A percentile compares a stretch with the other conserved stretches of the same genome.
phyloP scores from a whole-genome alignment of 768 basidiomycete species.

The Russula compacta region DNA sequence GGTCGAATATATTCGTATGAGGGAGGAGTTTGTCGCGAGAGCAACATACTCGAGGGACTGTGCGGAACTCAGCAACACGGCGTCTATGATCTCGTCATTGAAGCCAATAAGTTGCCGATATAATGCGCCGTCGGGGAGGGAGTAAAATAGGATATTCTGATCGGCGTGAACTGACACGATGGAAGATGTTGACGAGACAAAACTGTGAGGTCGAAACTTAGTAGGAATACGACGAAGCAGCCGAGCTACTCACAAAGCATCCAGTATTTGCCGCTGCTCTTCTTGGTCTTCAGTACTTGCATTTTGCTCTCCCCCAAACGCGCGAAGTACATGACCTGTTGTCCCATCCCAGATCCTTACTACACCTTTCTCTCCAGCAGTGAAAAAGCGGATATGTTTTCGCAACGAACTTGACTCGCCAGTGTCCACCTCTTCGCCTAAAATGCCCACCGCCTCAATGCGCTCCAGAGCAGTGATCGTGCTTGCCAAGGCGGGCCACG shows the following conservation, averaged over 20 bases:
- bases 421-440: slow-evolving; percentile 43
- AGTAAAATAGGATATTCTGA: slow-evolving; percentile 93
- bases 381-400: slow-evolving; percentile 59
- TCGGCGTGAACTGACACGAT: slow-evolving; percentile 87
- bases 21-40: slow-evolving; percentile 94
- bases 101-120: slow-evolving; percentile 86
- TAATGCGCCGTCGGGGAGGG: slow-evolving; percentile 53
- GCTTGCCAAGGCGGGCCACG: slow-evolving; percentile 52
- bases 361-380: slow-evolving; percentile 84
- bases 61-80: slow-evolving; percentile 57
- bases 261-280: slow-evolving; percentile 76
- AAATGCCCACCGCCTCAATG: slow-evolving; percentile 76
- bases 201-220: slow-evolving; percentile 36
- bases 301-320: slow-evolving; percentile 44
- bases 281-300: slow-evolving; percentile 48
- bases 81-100: slow-evolving; percentile 97
- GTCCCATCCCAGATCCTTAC: slow-evolving; percentile 79
- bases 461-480: slow-evolving; percentile 81
- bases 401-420: slow-evolving; percentile 34
- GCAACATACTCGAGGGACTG: slow-evolving; percentile 57
- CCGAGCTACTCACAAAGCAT: slow-evolving; percentile 56
- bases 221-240: not conserved
- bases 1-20: slow-evolving; percentile 83
- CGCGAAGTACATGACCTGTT: slow-evolving; percentile 52
- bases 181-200: slow-evolving; percentile 51